phyloP scores from a whole-genome alignment of 176 grass and related monocot species.

The Oryza glaberrima region DNA sequence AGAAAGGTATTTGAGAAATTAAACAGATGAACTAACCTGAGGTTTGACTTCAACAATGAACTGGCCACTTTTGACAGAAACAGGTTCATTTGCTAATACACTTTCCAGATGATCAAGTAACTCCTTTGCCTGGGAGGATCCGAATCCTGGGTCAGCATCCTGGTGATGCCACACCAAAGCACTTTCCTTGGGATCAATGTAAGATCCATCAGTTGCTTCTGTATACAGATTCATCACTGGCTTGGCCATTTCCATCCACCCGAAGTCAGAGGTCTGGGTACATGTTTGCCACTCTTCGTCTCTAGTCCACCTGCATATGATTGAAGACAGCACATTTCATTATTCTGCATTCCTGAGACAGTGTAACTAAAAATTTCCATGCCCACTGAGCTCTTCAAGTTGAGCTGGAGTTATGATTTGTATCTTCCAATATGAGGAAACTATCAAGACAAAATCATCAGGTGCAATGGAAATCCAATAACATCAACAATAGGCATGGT shows the following conservation, averaged over 20 bases:
- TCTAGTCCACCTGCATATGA: conserved; percentile 63
- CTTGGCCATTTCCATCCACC: conserved; percentile 94
- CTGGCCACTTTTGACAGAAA: conserved; percentile 95
- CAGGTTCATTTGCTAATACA: conserved; percentile 93
- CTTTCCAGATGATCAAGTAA: conserved; percentile 98
- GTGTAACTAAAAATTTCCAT: background rate
- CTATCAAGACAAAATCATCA: background rate
- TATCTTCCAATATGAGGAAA: background rate
- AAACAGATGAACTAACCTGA: conserved; percentile 64
- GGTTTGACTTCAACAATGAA: conserved; percentile 99
- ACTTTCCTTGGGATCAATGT: conserved; percentile 86
- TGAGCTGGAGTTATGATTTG: background rate
- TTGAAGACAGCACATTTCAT: conserved; percentile 35
- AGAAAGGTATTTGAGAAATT: conserved; percentile 9
- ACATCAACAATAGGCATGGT: background rate
- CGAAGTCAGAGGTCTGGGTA: conserved; percentile 63
- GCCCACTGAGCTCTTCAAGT: background rate
- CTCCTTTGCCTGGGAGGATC: conserved; percentile 94
- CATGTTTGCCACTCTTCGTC: conserved; percentile 74
- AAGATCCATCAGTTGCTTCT: conserved; percentile 91
- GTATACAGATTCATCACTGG: conserved; percentile 98
- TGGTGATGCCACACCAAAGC: conserved; percentile 97
- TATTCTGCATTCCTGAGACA: background rate
- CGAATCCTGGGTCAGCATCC: conserved; percentile 95
- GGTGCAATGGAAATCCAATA: background rate